Evolutionary conservation across 345 rosid species (phyloP).

Genomic region (Rhizophora mangle): DNA sequence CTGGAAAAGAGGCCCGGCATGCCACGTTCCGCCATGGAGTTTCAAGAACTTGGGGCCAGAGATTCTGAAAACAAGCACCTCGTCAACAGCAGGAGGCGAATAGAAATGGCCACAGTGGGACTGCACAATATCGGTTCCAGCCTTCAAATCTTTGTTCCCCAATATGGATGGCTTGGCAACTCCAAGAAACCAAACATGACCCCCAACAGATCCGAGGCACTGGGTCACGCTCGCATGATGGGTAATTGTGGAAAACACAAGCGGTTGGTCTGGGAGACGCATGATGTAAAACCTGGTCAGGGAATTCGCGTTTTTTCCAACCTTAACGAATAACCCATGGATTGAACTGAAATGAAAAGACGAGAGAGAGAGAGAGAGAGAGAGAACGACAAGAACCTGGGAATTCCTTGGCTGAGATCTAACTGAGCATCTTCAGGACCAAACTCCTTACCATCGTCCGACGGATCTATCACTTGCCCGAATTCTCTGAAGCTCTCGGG

Average conservation of each 20-base stretch:
- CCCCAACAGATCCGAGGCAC: slow-evolving; percentile 81
- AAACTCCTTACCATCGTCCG: slow-evolving; percentile 51
- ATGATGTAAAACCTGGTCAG: slow-evolving; percentile 56
- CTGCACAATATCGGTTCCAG: slow-evolving; percentile 16
- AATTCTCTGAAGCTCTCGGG: slow-evolving; percentile 60
- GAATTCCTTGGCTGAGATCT: slow-evolving; percentile 62
- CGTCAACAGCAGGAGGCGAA: slow-evolving; percentile 54
- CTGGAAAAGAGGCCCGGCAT: slow-evolving; percentile 68
- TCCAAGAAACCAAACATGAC: slow-evolving; percentile 74
- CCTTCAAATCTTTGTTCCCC: slow-evolving; percentile 16
- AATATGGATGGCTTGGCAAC: slow-evolving; percentile 65
- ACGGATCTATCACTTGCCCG: slow-evolving; percentile 64
- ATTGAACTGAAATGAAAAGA: background rate
- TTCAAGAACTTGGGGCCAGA: slow-evolving; percentile 69
- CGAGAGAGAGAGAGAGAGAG: background rate
- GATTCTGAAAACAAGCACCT: slow-evolving; percentile 57
- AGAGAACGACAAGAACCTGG: slow-evolving; percentile 39
- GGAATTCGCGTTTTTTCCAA: background rate
- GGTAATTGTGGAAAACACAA: slow-evolving; percentile 47
- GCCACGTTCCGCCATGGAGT: slow-evolving; percentile 77
- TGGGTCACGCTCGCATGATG: slow-evolving; percentile 90
- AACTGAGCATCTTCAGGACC: slow-evolving; percentile 81
- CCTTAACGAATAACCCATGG: background rate
- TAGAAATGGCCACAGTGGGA: slow-evolving; percentile 58
- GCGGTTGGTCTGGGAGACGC: slow-evolving; percentile 42